Conservation (phyloP, 2,329 filamentous ascomycete species). For the Colletotrichum tamarilloi region DNA sequence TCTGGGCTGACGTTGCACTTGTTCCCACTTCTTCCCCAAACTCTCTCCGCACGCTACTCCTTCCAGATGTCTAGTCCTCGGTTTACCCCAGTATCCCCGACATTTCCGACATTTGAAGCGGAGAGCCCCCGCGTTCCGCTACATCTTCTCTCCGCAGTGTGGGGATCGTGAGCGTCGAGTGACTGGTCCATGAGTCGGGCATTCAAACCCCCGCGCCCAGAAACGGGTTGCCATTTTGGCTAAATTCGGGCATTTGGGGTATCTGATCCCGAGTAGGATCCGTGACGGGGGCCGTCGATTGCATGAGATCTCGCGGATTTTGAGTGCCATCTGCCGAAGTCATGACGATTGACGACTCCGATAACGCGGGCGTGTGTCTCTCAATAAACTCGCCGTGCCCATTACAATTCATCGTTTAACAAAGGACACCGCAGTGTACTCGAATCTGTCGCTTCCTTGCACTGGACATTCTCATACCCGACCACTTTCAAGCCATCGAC, state of each 20-base stretch:
- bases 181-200: neutral
- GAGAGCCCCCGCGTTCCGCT: neutral
- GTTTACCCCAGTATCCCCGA: constrained; percentile 1
- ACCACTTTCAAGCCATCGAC: neutral
- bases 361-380: neutral
- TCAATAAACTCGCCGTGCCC: neutral
- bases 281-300: neutral
- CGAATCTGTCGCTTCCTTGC: too few species aligned
- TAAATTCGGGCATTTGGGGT: constrained; percentile 17
- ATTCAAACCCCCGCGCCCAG: constrained; percentile 3
- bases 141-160: constrained; percentile 10
- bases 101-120: constrained; percentile 4
- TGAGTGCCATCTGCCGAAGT: neutral
- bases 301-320: neutral
- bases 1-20: constrained; percentile 10
- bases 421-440: too few species aligned
- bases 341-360: constrained; percentile 9
- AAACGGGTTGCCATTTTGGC: neutral
- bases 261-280: constrained; percentile 16
- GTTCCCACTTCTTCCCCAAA: constrained; percentile 13
- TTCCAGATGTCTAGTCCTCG: neutral
- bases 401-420: too few species aligned
- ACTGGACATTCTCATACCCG: neutral
- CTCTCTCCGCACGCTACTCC: constrained; percentile 20
- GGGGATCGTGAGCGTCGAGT: neutral